Conservation (phyloP, 2,329 filamentous ascomycete species). For the Cladobotryum protrusum region DNA sequence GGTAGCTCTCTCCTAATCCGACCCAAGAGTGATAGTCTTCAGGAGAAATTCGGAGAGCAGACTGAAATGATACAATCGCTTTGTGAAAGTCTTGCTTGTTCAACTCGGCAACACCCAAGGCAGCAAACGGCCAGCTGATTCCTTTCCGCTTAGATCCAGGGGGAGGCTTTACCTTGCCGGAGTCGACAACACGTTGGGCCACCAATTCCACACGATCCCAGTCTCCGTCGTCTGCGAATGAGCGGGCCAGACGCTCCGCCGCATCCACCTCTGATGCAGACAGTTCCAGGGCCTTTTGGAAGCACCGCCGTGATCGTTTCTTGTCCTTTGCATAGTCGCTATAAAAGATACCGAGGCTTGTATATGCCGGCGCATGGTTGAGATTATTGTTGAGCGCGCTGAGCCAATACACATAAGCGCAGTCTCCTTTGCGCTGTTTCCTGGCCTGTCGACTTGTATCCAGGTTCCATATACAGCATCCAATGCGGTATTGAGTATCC, state of each 20-base stretch:
- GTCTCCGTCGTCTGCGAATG: constrained; percentile 83
- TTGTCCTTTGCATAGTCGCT: constrained; percentile 85
- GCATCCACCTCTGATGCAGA: constrained; percentile 81
- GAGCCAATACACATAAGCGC: constrained; percentile 75
- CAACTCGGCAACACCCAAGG: constrained; percentile 86
- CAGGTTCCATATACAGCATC: constrained; percentile 78
- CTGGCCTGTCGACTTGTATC: constrained; percentile 68
- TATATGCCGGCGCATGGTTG: constrained; percentile 86
- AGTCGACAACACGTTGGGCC: constrained; percentile 83
- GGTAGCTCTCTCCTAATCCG: constrained; percentile 93
- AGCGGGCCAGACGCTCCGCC: constrained; percentile 76
- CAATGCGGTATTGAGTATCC: constrained; percentile 80
- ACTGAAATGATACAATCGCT: constrained; percentile 87
- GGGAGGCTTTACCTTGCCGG: constrained; percentile 83
- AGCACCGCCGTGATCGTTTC: constrained; percentile 81
- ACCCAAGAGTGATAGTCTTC: constrained; percentile 94
- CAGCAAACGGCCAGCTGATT: constrained; percentile 93
- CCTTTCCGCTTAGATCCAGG: constrained; percentile 91
- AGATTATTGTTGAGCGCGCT: constrained; percentile 79
- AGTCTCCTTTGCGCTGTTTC: constrained; percentile 64
- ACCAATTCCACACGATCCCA: constrained; percentile 97
- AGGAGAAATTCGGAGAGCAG: constrained; percentile 75
- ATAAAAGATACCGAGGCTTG: constrained; percentile 84
- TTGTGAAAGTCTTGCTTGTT: constrained; percentile 88
- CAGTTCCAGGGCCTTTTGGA: constrained; percentile 92